Conservation (phyloP, 2,329 filamentous ascomycete genomes). For the Endothia cerciana region DNA sequence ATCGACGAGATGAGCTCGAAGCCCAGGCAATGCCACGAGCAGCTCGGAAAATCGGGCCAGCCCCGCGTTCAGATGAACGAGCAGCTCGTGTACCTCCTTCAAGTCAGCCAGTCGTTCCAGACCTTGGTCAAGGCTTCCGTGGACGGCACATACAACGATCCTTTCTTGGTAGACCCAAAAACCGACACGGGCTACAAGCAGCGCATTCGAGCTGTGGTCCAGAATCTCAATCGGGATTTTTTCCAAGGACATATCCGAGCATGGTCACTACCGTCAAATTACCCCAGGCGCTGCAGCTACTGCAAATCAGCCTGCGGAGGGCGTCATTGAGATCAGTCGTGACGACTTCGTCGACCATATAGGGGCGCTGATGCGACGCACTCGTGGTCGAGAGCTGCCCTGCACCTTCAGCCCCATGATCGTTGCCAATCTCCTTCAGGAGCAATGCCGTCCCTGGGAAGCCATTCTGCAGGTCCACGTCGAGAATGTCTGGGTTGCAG, state of each 20-base stretch:
- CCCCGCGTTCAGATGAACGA: conserved; percentile 29
- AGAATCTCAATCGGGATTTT: conserved; percentile 19
- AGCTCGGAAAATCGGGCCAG: conserved; percentile 28
- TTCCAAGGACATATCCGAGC: background rate
- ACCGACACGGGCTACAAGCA: conserved; percentile 16
- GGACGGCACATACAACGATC: conserved; percentile 36
- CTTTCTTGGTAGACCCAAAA: conserved; percentile 29
- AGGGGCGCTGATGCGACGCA: conserved; percentile 9
- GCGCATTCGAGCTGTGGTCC: conserved; percentile 22
- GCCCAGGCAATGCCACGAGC: conserved; percentile 23
- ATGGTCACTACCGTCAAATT: conserved; percentile 16
- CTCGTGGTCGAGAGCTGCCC: conserved; percentile 24
- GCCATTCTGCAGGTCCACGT: conserved; percentile 7
- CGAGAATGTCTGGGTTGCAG: background rate
- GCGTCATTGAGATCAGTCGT: background rate
- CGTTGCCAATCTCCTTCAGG: conserved; percentile 16
- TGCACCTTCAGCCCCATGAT: conserved; percentile 19
- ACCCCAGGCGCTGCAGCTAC: too few species aligned
- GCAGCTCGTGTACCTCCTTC: conserved; percentile 39
- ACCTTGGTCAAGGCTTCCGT: conserved; percentile 34
- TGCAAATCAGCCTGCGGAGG: background rate
- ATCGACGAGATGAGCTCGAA: conserved; percentile 31
- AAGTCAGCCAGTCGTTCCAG: conserved; percentile 35
- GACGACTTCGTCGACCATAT: conserved; percentile 16
- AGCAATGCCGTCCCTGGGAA: conserved; percentile 22